Evolutionary conservation across 371 early-diverging fungal species (phyloP).

Genomic region (Synchytrium microbalum): DNA sequence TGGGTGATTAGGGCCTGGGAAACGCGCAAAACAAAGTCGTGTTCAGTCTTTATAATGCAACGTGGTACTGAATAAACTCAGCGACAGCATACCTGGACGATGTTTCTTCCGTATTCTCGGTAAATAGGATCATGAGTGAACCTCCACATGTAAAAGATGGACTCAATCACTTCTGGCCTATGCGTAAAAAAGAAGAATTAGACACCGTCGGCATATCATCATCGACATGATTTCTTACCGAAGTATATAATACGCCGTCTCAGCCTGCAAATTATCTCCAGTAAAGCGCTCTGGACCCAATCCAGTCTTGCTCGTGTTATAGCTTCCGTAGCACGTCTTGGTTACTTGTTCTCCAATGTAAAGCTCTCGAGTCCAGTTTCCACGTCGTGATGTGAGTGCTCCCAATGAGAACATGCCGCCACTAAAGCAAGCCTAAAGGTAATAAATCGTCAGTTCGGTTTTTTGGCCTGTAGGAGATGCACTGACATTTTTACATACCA

Average conservation of each 20-base stretch:
- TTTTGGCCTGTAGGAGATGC: too few relatives aligned
- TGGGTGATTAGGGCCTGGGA: conserved; percentile 8
- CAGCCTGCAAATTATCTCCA: conserved; percentile 8
- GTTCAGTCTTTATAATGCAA: too few relatives aligned
- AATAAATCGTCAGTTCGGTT: too few relatives aligned
- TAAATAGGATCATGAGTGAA: conserved; percentile 35
- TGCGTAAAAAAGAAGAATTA: conserved; percentile 6
- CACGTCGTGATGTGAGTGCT: not conserved
- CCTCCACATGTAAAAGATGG: conserved; percentile 40
- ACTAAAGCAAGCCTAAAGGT: conserved; percentile 53
- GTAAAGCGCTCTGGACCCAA: conserved; percentile 48
- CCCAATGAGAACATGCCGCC: conserved; percentile 65
- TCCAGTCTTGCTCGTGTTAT: conserved; percentile 39
- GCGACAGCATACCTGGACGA: conserved; percentile 23
- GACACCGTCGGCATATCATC: not conserved
- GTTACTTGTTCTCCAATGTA: conserved; percentile 23
- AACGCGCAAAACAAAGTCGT: too few relatives aligned
- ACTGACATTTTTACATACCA: conserved; percentile 38
- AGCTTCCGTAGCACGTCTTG: conserved; percentile 31
- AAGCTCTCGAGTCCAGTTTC: conserved; percentile 18
- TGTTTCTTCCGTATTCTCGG: conserved; percentile 29
- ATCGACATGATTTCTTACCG: not conserved
- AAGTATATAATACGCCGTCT: conserved; percentile 9
- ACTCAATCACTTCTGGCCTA: conserved; percentile 36
- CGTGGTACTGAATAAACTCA: too few relatives aligned